Evolutionary conservation across 2,329 filamentous ascomycete species (phyloP).

Genomic region (Spiromastix sp.): DNA sequence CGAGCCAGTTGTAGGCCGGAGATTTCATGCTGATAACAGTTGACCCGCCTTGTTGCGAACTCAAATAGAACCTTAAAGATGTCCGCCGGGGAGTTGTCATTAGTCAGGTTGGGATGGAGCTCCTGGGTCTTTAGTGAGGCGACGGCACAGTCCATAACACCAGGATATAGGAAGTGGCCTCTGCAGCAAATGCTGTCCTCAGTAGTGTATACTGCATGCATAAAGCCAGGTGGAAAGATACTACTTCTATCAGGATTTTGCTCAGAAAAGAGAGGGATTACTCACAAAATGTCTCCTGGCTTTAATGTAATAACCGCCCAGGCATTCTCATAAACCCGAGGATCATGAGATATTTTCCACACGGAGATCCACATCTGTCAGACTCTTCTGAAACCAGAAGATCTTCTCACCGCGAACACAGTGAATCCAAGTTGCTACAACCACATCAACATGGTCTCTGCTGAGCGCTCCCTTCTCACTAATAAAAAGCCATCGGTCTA

Average conservation of each 20-base stretch:
- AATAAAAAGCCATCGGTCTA: constrained; percentile 1
- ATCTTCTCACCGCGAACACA: constrained; percentile 5
- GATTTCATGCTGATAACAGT: constrained; percentile 4
- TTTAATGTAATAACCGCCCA: constrained; percentile 5
- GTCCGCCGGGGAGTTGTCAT: constrained; percentile 3
- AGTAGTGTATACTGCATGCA: constrained; percentile 1
- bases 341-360: constrained; percentile 4
- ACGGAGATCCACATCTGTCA: constrained; percentile 5
- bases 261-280: neutral
- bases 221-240: constrained; percentile 4
- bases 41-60: constrained; percentile 3
- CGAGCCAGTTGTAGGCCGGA: constrained; percentile 3
- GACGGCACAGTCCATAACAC: constrained; percentile 3
- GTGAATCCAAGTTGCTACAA: constrained; percentile 5
- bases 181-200: constrained; percentile 3
- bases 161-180: constrained; percentile 4
- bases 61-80: constrained; percentile 6
- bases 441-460: constrained; percentile 6
- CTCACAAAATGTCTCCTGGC: constrained; percentile 4
- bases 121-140: constrained; percentile 4
- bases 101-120: constrained; percentile 4
- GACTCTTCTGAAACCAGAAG: constrained; percentile 5
- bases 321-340: neutral
- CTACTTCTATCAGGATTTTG: neutral
- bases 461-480: constrained; percentile 3